phyloP scores from a whole-genome alignment of 805 yeast genomes.

The Wickerhamomyces canadensis region DNA sequence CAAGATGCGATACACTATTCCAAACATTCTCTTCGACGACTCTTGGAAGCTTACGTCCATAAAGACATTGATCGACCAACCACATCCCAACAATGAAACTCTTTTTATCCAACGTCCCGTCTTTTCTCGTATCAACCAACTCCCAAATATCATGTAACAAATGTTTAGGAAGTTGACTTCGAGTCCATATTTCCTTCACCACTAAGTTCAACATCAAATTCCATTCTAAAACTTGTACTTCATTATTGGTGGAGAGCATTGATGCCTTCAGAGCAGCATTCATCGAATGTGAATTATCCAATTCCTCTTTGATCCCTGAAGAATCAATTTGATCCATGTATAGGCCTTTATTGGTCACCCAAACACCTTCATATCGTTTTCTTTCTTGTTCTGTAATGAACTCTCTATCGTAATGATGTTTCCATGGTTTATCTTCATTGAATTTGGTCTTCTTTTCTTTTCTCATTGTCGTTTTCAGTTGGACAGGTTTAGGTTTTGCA shows the following conservation, averaged over 20 bases:
- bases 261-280: conserved; percentile 23
- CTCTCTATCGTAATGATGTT: conserved; percentile 62
- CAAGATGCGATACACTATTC: conserved; percentile 63
- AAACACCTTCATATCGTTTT: conserved; percentile 87
- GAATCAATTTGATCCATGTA: conserved; percentile 36
- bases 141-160: conserved; percentile 61
- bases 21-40: conserved; percentile 65
- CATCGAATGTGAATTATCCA: conserved; percentile 19
- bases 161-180: conserved; percentile 67
- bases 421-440: conserved; percentile 93
- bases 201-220: conserved; percentile 38
- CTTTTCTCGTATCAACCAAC: conserved; percentile 58
- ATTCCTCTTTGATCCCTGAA: conserved; percentile 8
- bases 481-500: conserved; percentile 14
- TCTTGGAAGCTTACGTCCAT: conserved; percentile 85
- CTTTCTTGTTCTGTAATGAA: conserved; percentile 59
- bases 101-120: conserved; percentile 71
- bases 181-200: conserved; percentile 73
- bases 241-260: conserved; percentile 23
- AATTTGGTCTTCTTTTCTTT: conserved; percentile 37
- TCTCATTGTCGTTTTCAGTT: conserved; percentile 22
- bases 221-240: conserved; percentile 10
- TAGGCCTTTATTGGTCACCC: conserved; percentile 82
- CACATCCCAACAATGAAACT: conserved; percentile 97
- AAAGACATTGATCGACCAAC: conserved; percentile 93